Conservation (phyloP, 257 asterid genomes). For the Solanum chilense region DNA sequence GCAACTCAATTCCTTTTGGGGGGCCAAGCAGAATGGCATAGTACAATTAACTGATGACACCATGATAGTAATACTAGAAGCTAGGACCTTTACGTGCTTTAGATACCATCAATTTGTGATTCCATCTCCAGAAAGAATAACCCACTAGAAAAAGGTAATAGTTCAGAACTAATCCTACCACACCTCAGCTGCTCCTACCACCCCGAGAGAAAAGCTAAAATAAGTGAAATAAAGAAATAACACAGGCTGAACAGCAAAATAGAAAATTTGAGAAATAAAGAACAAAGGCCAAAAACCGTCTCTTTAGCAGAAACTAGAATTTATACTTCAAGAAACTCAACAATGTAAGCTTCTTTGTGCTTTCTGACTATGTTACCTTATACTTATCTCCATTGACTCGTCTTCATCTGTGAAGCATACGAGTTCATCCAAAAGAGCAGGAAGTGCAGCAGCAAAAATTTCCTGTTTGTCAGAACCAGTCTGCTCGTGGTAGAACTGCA, state of each 20-base stretch:
- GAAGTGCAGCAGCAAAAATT: slow-evolving; percentile 76
- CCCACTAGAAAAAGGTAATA: background rate
- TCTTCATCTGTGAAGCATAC: slow-evolving; percentile 71
- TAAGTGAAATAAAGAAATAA: background rate
- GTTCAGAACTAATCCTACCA: background rate
- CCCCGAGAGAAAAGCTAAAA: background rate
- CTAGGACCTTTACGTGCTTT: background rate
- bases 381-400: slow-evolving; percentile 51
- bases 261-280: background rate
- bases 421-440: slow-evolving; percentile 76
- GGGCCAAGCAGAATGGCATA: background rate
- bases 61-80: background rate
- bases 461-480: slow-evolving; percentile 62
- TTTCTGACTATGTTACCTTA: slow-evolving; percentile 37
- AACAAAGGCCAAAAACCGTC: background rate
- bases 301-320: background rate
- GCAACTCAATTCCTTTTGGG: background rate
- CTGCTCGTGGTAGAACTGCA: slow-evolving; percentile 67
- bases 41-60: background rate
- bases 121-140: background rate
- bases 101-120: background rate
- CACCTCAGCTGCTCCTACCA: background rate
- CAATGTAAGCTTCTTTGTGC: background rate
- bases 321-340: background rate
- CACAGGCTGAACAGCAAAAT: background rate